Evolutionary conservation across 768 basidiomycete genomes (phyloP).

Genomic region (Candolleomyces aberdarensis): DNA sequence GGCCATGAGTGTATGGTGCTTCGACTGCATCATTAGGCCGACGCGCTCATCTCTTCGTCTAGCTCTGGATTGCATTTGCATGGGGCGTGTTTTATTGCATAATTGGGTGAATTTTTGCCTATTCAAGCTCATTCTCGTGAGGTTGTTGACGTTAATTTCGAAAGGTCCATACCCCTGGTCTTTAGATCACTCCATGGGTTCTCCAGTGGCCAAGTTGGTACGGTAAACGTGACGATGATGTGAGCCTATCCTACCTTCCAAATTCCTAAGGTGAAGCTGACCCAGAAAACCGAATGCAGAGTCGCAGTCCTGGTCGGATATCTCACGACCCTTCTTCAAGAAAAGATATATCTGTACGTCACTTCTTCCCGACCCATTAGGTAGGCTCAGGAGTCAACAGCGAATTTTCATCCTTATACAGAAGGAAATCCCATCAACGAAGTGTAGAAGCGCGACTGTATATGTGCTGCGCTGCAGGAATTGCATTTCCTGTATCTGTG

Average conservation of each 20-base stretch:
- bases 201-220: slow-evolving; percentile 52
- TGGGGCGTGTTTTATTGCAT: slow-evolving; percentile 70
- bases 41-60: neutral
- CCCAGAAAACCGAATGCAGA: slow-evolving; percentile 25
- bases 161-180: slow-evolving; percentile 51
- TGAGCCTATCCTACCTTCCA: slow-evolving; percentile 21
- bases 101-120: slow-evolving; percentile 40
- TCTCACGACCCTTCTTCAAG: slow-evolving; percentile 40
- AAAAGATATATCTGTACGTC: slow-evolving; percentile 41
- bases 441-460: slow-evolving; percentile 54
- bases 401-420: neutral
- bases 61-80: slow-evolving; percentile 64
- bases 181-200: slow-evolving; percentile 58
- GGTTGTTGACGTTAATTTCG: neutral
- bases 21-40: slow-evolving; percentile 23
- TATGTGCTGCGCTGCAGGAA: slow-evolving; percentile 42
- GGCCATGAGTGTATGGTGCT: slow-evolving; percentile 58
- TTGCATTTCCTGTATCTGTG: slow-evolving; percentile 53
- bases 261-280: neutral
- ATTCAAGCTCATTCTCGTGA: slow-evolving; percentile 22
- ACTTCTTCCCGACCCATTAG: neutral
- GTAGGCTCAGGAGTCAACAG: neutral
- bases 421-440: slow-evolving; percentile 18
- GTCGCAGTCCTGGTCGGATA: slow-evolving; percentile 49
- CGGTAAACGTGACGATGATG: slow-evolving; percentile 54